These are phyloP conservation scores for Phylloporus sp. DNA, from an alignment of 768 basidiomycete genomes.

Conservation along the genomic window DNA sequence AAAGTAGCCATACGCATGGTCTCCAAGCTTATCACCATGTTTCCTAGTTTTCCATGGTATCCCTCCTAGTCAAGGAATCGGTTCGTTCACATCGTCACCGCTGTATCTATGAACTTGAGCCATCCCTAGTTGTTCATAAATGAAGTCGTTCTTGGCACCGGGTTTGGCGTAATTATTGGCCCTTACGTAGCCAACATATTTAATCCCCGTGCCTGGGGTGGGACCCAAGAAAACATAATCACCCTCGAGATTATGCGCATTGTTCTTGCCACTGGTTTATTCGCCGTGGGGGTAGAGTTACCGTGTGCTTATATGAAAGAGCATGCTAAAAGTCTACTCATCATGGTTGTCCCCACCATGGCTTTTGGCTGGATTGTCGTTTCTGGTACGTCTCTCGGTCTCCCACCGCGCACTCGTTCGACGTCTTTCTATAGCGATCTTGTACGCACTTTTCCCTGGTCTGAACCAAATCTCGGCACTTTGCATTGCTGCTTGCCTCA, in stretches of 20 bases:
- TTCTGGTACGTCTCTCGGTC: slow-evolving; percentile 43
- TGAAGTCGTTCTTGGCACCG: slow-evolving; percentile 89
- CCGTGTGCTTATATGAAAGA: slow-evolving; percentile 78
- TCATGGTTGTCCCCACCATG: slow-evolving; percentile 81
- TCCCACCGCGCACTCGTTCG: background rate
- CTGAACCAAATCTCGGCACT: slow-evolving; percentile 72
- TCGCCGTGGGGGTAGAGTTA: slow-evolving; percentile 93
- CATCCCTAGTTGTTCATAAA: slow-evolving; percentile 71
- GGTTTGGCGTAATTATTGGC: slow-evolving; percentile 55
- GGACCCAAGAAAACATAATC: slow-evolving; percentile 45
- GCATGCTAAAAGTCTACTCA: slow-evolving; percentile 64
- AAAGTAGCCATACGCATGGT: too few relatives aligned
- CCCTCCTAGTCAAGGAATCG: slow-evolving; percentile 77
- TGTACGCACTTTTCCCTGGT: slow-evolving; percentile 66
- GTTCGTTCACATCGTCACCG: slow-evolving; percentile 31
- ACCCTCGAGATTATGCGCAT: slow-evolving; percentile 86
- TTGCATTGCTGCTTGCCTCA: slow-evolving; percentile 84
- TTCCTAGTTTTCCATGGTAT: slow-evolving; percentile 74
- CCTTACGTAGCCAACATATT: slow-evolving; percentile 70
- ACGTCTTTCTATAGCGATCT: slow-evolving; percentile 41
- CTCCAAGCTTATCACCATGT: background rate
- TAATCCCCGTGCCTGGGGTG: slow-evolving; percentile 77
- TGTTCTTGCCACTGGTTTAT: slow-evolving; percentile 87
- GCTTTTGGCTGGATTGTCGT: slow-evolving; percentile 79
- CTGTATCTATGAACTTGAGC: background rate